Base-by-base conservation (phyloP, 345 rosid genomes). In the Capsella bursapastoris region DNA sequence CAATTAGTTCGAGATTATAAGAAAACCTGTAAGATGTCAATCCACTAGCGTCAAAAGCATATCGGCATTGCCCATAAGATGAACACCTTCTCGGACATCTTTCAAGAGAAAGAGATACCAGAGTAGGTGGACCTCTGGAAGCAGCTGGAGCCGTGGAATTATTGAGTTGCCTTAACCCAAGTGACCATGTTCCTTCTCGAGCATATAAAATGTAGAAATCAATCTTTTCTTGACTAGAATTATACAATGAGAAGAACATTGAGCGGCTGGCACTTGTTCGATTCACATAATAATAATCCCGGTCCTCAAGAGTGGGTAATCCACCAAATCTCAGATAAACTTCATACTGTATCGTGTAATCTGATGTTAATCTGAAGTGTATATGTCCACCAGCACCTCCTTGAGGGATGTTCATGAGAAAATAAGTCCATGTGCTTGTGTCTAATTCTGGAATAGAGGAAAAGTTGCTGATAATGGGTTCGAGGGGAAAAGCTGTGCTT, bases 341-440 rank as follows among this genome's bases (percentile, higher is more conserved):
- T 81, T 92, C 97, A 71, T 84, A 84, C 48, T 82, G 81, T 64
- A 85, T 84, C 68, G 73, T 78, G 44, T 82, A 51, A 61, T 82
- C 87, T 31, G 97, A 86, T 14, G 77, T 78, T 56, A 92, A 77
- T 15, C 80, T 88, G 59, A 89, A 78, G 51, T 92, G 99, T 57
- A 95, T 83, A 69, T 89, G 91, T 76, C 93, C 95, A 79, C 99
- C 97, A 77, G 93, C 92, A 65, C 96, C 96, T 64, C 97, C 97
- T 7, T 27, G 84, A 73, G 97, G 99, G 59, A 95, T 60, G 78
- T 89, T 84, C 80, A 89, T 62, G 45, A 85, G 67, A 82, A 92
- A 90, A 75, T 90, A 92, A 50, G 96, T 92, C 99, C 96, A 90
- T 49, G 78, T 70, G 82, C 80, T 79, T 53, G 65, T 62, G 68